Percentiles rank a stretch among this genome's conserved stretches.
phyloP scores from a whole-genome alignment of 495 filamentous ascomycete species.

The Tuber indicum region DNA sequence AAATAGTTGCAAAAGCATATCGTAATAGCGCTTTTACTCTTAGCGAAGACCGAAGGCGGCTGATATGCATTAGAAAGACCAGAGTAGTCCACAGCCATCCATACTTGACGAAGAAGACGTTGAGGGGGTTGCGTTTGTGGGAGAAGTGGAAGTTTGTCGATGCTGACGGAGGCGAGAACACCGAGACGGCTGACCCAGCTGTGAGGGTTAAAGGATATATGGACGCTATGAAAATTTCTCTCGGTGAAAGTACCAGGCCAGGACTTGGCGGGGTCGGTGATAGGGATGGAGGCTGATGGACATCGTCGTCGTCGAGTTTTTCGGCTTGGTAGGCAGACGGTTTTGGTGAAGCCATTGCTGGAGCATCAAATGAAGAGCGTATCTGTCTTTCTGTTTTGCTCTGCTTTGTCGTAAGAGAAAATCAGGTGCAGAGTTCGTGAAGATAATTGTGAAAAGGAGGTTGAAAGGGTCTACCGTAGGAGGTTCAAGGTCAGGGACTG shows the following conservation, averaged over 20 bases:
- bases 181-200: conserved; percentile 71
- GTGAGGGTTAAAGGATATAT: conserved; percentile 72
- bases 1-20: conserved; percentile 63
- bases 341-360: conserved; percentile 22
- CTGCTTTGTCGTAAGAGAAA: background rate
- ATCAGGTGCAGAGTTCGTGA: background rate
- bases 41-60: conserved; percentile 37
- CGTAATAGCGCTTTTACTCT: conserved; percentile 53
- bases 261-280: background rate
- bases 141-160: conserved; percentile 74
- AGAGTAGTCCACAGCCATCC: conserved; percentile 86
- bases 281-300: conserved; percentile 3
- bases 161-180: conserved; percentile 64
- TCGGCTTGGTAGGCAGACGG: conserved; percentile 11
- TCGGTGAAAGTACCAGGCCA: conserved; percentile 45
- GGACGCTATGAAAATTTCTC: conserved; percentile 55
- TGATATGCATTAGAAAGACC: conserved; percentile 53
- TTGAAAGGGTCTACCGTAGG: background rate
- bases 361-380: background rate
- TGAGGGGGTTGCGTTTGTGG: conserved; percentile 83
- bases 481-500: background rate
- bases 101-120: conserved; percentile 83
- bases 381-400: background rate
- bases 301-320: conserved; percentile 6
- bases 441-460: background rate